Evolutionary conservation across 805 yeast genomes (phyloP).

Genomic region (Barnettozyma sp.): DNA sequence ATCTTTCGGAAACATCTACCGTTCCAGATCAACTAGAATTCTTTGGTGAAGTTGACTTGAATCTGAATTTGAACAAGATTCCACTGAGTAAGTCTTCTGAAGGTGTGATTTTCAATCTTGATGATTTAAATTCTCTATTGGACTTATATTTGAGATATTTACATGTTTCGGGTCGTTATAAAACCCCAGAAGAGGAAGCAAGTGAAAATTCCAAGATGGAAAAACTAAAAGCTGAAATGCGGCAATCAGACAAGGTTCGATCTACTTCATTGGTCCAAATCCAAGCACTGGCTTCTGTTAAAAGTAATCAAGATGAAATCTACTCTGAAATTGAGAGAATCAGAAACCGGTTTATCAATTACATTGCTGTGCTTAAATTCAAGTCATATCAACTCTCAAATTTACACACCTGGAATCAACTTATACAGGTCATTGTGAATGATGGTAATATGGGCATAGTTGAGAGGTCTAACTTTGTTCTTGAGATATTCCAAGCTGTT

Average conservation of each 20-base stretch:
- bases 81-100: conserved; percentile 23
- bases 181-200: conserved; percentile 17
- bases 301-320: conserved; percentile 22
- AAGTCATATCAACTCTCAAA: conserved; percentile 50
- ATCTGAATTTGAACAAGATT: conserved; percentile 37
- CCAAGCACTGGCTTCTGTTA: conserved; percentile 14
- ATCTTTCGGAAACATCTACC: conserved; percentile 36
- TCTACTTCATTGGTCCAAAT: conserved; percentile 11
- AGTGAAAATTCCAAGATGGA: conserved; percentile 14
- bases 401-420: conserved; percentile 76
- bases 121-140: conserved; percentile 32
- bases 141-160: conserved; percentile 23
- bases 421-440: conserved; percentile 65
- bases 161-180: conserved; percentile 18
- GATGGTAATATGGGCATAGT: conserved; percentile 46
- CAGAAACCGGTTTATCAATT: conserved; percentile 35
- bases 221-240: conserved; percentile 14
- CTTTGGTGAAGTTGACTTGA: conserved; percentile 33
- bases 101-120: conserved; percentile 36
- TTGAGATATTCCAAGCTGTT: conserved; percentile 69
- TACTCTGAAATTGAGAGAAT: conserved; percentile 21
- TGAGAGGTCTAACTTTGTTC: conserved; percentile 53
- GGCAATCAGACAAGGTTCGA: conserved; percentile 11
- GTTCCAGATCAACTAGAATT: conserved; percentile 18
- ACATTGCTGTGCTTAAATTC: conserved; percentile 40